Base-by-base conservation (phyloP, 2,329 filamentous ascomycete species). In the Sporothrix curviconia region DNA sequence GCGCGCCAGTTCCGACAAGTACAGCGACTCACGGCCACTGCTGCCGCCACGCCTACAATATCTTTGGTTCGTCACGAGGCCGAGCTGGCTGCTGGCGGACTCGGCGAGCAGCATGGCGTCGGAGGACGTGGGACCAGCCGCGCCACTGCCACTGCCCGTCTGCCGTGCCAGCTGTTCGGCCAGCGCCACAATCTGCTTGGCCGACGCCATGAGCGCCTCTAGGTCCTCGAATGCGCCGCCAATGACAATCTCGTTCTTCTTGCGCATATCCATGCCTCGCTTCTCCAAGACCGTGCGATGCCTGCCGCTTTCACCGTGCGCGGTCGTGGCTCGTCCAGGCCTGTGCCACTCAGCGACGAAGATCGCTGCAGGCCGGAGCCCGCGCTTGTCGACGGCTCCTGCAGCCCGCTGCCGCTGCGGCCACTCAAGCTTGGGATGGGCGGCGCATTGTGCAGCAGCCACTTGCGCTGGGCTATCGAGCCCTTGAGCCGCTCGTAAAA, bases 121-220 rank as follows among this genome's bases (percentile, higher is more conserved):
- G 3, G 40, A 50, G 1, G 44, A 22, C n/a, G n/a, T n/a, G 4
- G 60, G 56, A 1, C 56, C 56, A 8, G 55, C 49, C n/a, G 63
- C 59, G 9, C 78, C 76, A 60, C 22, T 19, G 28, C 77, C 76
- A 60, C 24, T 28, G 11, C 53, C 47, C 19, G 75, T 75, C 66
- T 92, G 87, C 12, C 83, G 78, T 1, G 90, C 85, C 64, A 97
- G 92, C 15, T 85, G 85, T 71, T 97, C 92, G 1, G 94, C 94
- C 42, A 99, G 84, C 5, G 91, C 90, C 52, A 97, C 87, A 50
- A 99, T 90, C 68, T 99, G 90, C 69, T 97, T 96, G 5, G 94
- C 94, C 3, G 92, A 96, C 3, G 92, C 90, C 92, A 97, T 99
- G 37, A 99, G 78, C 3, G 94, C 92, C 69, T 97, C 92, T 0